These are phyloP conservation scores for Candida namnaoensis DNA, from an alignment of 805 yeast species.

Conservation along the genomic window DNA sequence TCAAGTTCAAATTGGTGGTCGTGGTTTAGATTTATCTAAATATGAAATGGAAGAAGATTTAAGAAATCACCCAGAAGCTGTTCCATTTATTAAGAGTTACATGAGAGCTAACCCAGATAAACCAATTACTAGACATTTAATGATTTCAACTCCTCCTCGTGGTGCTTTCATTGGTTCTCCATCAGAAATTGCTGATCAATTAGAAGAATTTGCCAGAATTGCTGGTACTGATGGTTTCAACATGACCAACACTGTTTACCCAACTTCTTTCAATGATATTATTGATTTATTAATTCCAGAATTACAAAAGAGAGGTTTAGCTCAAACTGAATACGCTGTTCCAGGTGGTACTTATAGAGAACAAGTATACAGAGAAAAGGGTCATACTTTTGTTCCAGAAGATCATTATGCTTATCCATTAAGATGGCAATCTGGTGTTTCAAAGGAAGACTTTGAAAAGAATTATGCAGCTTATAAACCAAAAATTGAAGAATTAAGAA, in stretches of 20 bases:
- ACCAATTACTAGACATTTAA: constrained; percentile 1
- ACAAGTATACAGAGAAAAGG: constrained; percentile 8
- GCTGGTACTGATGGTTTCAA: constrained; percentile 32
- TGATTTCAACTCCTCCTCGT: background rate
- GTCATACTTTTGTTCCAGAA: constrained; percentile 6
- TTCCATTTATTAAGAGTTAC: constrained; percentile 2
- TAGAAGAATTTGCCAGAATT: constrained; percentile 27
- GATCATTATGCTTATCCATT: constrained; percentile 6
- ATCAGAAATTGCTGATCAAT: constrained; percentile 25
- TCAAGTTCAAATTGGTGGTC: constrained; percentile 29
- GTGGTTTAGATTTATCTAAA: constrained; percentile 27
- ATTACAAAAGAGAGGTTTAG: constrained; percentile 21
- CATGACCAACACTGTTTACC: constrained; percentile 24
- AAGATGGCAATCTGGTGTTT: constrained; percentile 11
- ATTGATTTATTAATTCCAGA: constrained; percentile 25
- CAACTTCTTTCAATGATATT: constrained; percentile 28
- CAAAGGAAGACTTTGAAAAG: constrained; percentile 19
- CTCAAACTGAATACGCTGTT: constrained; percentile 25
- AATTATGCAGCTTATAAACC: background rate
- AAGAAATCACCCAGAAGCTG: constrained; percentile 5
- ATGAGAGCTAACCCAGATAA: constrained; percentile 3
- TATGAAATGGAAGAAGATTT: constrained; percentile 25
- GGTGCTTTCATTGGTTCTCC: constrained; percentile 23
- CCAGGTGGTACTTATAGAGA: constrained; percentile 23
- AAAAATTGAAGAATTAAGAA: background rate